Conservation (phyloP, 2,329 filamentous ascomycete species). For the Fusarium redolens region DNA sequence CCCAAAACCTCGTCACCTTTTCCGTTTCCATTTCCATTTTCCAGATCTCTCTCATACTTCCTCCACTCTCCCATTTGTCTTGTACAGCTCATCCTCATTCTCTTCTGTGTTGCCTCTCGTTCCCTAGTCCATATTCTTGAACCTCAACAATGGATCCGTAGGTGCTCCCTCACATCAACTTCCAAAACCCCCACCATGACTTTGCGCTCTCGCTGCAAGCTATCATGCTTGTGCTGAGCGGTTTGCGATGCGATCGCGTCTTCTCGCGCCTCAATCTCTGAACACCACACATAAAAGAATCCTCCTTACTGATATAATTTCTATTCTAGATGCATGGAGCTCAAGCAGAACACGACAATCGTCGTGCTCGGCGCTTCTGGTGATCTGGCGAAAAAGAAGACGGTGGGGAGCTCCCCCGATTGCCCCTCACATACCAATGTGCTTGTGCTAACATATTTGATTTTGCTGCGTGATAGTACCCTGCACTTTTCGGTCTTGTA, state of each 20-base stretch:
- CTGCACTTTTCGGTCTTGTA: conserved; percentile 96
- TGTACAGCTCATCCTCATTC: neutral
- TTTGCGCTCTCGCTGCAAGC: conserved; percentile 24
- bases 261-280: neutral
- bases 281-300: conserved; percentile 3
- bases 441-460: conserved; percentile 38
- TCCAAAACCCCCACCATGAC: conserved; percentile 42
- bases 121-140: conserved; percentile 24
- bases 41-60: conserved; percentile 27
- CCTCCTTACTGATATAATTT: conserved; percentile 21
- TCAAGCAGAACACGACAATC: conserved; percentile 98
- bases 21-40: conserved; percentile 20
- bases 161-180: conserved; percentile 34
- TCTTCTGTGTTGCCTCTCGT: conserved; percentile 11
- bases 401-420: conserved; percentile 65
- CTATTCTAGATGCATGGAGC: conserved; percentile 75
- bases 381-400: conserved; percentile 99
- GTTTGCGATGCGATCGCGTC: conserved; percentile 29
- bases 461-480: conserved; percentile 72
- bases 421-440: conserved; percentile 18
- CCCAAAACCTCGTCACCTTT: conserved; percentile 40
- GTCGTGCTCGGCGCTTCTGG: conserved; percentile 97
- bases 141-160: conserved; percentile 44
- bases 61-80: conserved; percentile 23
- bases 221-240: conserved; percentile 33